Evolutionary conservation across 352 stramenopile species (phyloP), one percentile per base, ranked within the genome.

Genomic region (Pythium folliculosum): DNA sequence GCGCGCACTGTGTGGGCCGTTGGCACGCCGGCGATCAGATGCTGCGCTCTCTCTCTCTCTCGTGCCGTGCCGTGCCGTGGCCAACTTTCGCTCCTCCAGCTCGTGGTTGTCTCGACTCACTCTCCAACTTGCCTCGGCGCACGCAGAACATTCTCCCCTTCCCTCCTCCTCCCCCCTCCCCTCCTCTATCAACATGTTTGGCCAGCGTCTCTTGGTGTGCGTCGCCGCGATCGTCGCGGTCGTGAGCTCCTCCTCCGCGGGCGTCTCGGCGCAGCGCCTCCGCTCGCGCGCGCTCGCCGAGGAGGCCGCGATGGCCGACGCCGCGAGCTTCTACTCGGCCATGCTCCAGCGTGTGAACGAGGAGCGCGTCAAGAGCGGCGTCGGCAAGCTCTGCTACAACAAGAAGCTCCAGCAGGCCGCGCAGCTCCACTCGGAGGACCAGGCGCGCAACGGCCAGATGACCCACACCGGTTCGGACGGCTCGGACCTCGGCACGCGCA

Each of bases 321-420:
- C 63, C 27, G 19, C 54, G 10, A 62, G 53, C 40, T 66, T 71
- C 50, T 49, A 52, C 51, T 45, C 32, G 49, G 72, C 51, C 53
- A 89, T 89, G 81, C 70, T 89, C 49, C 63, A 73, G 45, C 59
- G 53, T 25, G 80, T 90, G n/a, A 90, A 90, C 54, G 59, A 67
- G 32, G 86, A 88, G 67, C 80, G 82, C 21, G 38, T 65, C 27
- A 69, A 81, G 32, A 70, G 78, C n/a, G 80, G 80, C 8, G 57
- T 77, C 23, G 32, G 51, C 13, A 68, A 76, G 9, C 73, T 88
- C 64, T 80, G 69, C 17, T 76, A 66, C 48, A 81, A 78, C 71
- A 72, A 57, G 27, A 78, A 78, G 60, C 74, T 81, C 45, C 62
- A 76, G 44, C 35, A 43, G 5, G 72, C 75, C 7, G 69, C 75